phyloP scores from a whole-genome alignment of 306 rosid genomes.

The Gleditsia sinensis region DNA sequence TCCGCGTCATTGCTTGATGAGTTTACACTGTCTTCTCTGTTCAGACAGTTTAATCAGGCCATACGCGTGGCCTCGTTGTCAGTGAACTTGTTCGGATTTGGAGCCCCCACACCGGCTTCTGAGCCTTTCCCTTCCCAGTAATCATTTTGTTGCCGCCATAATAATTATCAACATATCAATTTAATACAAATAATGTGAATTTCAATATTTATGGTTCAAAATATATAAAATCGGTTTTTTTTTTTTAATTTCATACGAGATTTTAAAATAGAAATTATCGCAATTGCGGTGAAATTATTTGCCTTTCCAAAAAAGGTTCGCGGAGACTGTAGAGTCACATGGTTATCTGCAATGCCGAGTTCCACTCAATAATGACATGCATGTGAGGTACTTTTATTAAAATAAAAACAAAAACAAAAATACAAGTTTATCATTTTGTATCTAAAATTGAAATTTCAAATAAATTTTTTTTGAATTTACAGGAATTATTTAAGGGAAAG shows the following conservation, averaged over 20 bases:
- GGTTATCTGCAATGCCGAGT: background rate
- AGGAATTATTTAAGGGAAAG: too few species aligned
- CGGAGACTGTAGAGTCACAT: background rate
- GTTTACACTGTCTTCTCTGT: background rate
- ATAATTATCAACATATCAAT: too few species aligned
- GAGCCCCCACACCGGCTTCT: constrained; percentile 3
- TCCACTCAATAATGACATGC: constrained; percentile 26
- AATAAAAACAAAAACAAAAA: background rate
- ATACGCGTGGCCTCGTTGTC: constrained; percentile 57
- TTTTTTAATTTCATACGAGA: too few species aligned
- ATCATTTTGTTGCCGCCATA: background rate
- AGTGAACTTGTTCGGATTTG: constrained; percentile 22
- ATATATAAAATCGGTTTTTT: too few species aligned
- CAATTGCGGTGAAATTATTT: background rate
- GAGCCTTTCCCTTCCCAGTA: background rate
- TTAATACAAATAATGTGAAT: too few species aligned
- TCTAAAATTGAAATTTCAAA: background rate
- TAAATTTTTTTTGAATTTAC: background rate
- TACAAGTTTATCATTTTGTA: background rate
- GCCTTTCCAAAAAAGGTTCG: background rate
- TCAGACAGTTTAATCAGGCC: constrained; percentile 25
- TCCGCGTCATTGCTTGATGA: constrained; percentile 41
- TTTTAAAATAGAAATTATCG: background rate
- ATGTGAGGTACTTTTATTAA: background rate
- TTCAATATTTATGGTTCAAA: too few species aligned